These are phyloP conservation scores for Penicillium sp. DNA, from an alignment of 2,329 filamentous ascomycete genomes.

Conservation along the genomic window DNA sequence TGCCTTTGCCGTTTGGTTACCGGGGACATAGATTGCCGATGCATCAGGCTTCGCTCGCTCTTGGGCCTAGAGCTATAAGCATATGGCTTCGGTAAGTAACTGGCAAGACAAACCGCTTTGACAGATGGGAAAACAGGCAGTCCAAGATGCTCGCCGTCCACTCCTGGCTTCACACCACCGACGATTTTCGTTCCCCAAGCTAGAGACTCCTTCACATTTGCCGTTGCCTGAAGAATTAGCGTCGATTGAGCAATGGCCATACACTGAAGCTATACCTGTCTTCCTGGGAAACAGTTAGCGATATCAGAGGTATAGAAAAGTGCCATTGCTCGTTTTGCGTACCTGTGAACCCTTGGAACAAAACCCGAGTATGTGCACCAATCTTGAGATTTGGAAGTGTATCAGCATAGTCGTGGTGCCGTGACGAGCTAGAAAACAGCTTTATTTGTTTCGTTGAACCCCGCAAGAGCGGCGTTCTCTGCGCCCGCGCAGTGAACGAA, in stretches of 20 bases:
- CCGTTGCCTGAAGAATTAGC: constrained; percentile 62
- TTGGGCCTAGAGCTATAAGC: constrained; percentile 59
- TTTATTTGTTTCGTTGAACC: constrained; percentile 17
- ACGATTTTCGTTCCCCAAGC: constrained; percentile 81
- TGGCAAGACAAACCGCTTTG: constrained; percentile 51
- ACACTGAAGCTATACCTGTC: constrained; percentile 36
- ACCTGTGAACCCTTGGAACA: constrained; percentile 75
- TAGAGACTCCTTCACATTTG: constrained; percentile 76
- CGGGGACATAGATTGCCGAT: constrained; percentile 79
- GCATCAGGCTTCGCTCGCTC: constrained; percentile 74
- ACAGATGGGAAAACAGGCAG: constrained; percentile 74
- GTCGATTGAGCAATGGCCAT: constrained; percentile 13
- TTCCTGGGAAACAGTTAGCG: constrained; percentile 31
- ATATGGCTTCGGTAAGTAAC: background rate
- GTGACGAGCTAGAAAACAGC: constrained; percentile 40
- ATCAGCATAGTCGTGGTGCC: constrained; percentile 55
- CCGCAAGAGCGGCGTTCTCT: constrained; percentile 13
- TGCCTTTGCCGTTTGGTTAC: constrained; percentile 71
- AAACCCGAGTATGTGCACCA: constrained; percentile 67
- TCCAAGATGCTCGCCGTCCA: constrained; percentile 72
- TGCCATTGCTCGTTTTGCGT: constrained; percentile 18
- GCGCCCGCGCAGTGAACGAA: constrained; percentile 29
- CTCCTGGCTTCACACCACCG: constrained; percentile 75
- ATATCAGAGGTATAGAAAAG: background rate
- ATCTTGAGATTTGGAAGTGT: constrained; percentile 71